phyloP scores from a whole-genome alignment of 257 asterid species.

The Capsicum rhomboideum region DNA sequence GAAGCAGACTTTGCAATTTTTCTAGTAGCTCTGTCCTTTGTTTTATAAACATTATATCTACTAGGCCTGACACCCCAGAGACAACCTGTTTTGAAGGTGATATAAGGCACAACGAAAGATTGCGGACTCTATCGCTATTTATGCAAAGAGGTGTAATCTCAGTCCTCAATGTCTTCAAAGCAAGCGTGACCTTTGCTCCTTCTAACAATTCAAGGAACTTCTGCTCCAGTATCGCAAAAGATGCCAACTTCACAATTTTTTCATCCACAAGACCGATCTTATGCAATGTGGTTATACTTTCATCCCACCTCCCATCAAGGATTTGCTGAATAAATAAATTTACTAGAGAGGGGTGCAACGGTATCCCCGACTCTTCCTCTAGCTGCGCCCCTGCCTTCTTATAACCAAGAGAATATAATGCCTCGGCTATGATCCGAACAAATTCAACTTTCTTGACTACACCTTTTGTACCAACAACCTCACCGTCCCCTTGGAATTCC shows the following conservation, averaged over 20 bases:
- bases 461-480: constrained; percentile 66
- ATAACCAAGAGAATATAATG: constrained; percentile 77
- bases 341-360: constrained; percentile 46
- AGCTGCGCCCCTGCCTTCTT: constrained; percentile 48
- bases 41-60: constrained; percentile 23
- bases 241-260: constrained; percentile 40
- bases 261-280: constrained; percentile 52
- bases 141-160: constrained; percentile 57
- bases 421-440: constrained; percentile 71
- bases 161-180: constrained; percentile 67
- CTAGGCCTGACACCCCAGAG: constrained; percentile 25
- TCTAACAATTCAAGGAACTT: constrained; percentile 61
- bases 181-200: constrained; percentile 54
- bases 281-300: constrained; percentile 47
- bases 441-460: constrained; percentile 59
- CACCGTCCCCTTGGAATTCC: constrained; percentile 52
- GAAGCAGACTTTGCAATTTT: constrained; percentile 62
- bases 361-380: constrained; percentile 76
- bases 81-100: constrained; percentile 31
- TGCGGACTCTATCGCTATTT: constrained; percentile 44
- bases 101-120: constrained; percentile 52
- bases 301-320: constrained; percentile 80
- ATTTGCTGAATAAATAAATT: constrained; percentile 58
- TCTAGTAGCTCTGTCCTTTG: constrained; percentile 51
- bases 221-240: constrained; percentile 72